These are phyloP conservation scores for Ceriops decandra DNA, from an alignment of 345 rosid species.

Conservation along the genomic window DNA sequence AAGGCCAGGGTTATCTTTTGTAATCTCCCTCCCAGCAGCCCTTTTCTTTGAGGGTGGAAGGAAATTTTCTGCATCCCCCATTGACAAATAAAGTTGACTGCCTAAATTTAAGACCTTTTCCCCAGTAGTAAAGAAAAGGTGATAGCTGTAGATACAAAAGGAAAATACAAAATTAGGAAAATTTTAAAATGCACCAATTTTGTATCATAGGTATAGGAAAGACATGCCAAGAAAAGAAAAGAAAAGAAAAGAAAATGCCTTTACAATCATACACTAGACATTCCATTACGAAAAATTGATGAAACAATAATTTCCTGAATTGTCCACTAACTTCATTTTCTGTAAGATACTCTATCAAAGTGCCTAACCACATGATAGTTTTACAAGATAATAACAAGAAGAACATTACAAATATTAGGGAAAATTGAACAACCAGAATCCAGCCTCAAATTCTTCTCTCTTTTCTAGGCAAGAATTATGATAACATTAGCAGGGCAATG, in stretches of 20 bases:
- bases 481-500: not conserved
- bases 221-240: not conserved
- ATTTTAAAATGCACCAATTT: no score
- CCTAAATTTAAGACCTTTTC: not conserved
- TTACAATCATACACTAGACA: not conserved
- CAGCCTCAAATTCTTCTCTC: not conserved
- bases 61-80: conserved; percentile 78
- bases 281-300: not conserved
- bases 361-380: not conserved
- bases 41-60: conserved; percentile 93
- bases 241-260: not conserved
- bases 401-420: no score
- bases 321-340: not conserved
- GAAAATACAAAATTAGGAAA: no score
- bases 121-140: not conserved
- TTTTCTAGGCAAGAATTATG: not conserved
- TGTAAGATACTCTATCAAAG: not conserved
- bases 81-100: conserved; percentile 14
- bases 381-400: not conserved
- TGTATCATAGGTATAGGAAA: not conserved
- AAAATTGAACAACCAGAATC: not conserved
- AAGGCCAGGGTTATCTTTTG: conserved; percentile 74
- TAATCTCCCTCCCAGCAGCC: conserved; percentile 82
- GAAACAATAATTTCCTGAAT: not conserved
- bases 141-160: conserved; percentile 8